Base-by-base conservation (phyloP, 306 rosid genomes). In the Cucurbita moschata region DNA sequence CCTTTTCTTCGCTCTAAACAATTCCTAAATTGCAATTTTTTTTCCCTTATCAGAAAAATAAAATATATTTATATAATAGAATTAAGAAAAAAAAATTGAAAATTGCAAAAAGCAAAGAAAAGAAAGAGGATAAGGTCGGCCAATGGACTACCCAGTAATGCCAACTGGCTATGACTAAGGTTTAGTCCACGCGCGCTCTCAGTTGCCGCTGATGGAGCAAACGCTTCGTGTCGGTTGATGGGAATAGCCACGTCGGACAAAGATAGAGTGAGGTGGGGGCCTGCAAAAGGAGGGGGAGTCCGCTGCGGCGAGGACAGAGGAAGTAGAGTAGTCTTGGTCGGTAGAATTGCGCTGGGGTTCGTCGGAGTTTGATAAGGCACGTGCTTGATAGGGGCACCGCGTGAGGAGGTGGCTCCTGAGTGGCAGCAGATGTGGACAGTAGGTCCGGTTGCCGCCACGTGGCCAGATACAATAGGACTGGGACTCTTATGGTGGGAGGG, bases 91-190 rank as follows among this genome's bases (percentile, higher is more conserved):
- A 21, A 68, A 11, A 58, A 57, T 7, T 6, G 10, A 71, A 54
- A 26, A 59, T 46, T 38, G 4, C 0, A 55, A 77, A 26, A 30
- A 30, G 35, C 2, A 30, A 30, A 30, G 35, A 30, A 64, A 62
- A 26, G 23, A 51, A 80, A 82, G 83, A 80, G 83, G 87, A 85
- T 85, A 83, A 85, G 87, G 82, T 78, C 81, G 85, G 85, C 79
- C 83, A 78, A 84, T 80, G 65, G 78, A 74, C 56, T 51, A 50
- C 78, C 72, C 77, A 74, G 85, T 74, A 30, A 81, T 80, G 89
- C 85, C 89, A 83, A 79, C 89, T 81, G 87, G 86, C 77, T 46
- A 42, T 21, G 50, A 50, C 52, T 9, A 63, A 72, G 60, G 68
- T 77, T 65, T 30, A 46, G 52, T 39, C 18, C 73, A 19, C 78